Conservation (phyloP, 345 rosid genomes). For the Triadica sebifera region DNA sequence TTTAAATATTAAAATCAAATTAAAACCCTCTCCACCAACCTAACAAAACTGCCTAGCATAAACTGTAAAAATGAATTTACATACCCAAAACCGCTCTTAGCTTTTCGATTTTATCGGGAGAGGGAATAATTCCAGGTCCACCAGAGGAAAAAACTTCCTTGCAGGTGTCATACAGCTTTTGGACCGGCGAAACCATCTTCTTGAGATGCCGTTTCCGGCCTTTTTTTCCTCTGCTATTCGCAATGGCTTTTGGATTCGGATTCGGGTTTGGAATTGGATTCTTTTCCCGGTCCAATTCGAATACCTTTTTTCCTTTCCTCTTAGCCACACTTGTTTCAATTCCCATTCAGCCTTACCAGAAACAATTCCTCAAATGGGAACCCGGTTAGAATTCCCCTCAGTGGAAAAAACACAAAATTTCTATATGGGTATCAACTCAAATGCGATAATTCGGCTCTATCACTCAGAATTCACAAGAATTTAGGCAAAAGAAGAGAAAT, state of each 20-base stretch:
- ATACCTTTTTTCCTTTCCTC: conserved; percentile 37
- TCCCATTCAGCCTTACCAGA: conserved; percentile 46
- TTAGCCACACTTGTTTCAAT: conserved; percentile 45
- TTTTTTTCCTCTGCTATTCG: conserved; percentile 33
- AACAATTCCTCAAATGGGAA: not conserved
- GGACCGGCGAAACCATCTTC: conserved; percentile 42
- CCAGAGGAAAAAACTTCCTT: conserved; percentile 57
- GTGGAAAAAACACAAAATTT: conserved; percentile 6
- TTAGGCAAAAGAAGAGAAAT: not conserved
- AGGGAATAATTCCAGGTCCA: conserved; percentile 57
- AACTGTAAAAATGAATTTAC: not conserved
- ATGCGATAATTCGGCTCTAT: not conserved
- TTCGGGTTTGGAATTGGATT: conserved; percentile 14
- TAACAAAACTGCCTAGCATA: not conserved
- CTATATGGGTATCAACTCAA: not conserved
- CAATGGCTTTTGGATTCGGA: conserved; percentile 17
- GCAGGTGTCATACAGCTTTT: conserved; percentile 69
- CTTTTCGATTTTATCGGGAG: conserved; percentile 52
- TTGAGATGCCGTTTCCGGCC: conserved; percentile 32
- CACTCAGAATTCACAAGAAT: not conserved
- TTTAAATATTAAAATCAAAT: conserved; percentile 1
- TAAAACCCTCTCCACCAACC: not conserved
- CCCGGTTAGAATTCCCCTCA: not conserved
- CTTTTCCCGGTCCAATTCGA: conserved; percentile 37
- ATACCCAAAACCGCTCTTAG: conserved; percentile 73